Evolutionary conservation across 2,329 filamentous ascomycete species (phyloP).

Genomic region (Penicillium sp.): DNA sequence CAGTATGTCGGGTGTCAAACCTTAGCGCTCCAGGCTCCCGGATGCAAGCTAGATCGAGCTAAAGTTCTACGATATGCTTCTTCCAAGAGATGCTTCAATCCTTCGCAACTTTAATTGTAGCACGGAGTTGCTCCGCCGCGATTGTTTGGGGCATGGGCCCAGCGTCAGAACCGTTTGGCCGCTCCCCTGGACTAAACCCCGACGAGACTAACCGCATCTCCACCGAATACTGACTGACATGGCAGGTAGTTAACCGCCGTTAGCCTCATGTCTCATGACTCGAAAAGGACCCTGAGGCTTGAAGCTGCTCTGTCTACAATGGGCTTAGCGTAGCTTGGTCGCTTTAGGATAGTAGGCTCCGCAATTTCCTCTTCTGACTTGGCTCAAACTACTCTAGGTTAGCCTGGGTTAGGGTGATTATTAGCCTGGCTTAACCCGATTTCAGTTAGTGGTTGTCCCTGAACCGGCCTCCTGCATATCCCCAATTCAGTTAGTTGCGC

Average conservation of each 20-base stretch:
- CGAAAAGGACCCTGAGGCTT: not conserved
- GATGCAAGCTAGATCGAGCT: not conserved
- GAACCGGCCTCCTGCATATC: constrained; percentile 11
- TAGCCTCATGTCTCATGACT: constrained; percentile 9
- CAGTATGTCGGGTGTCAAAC: not conserved
- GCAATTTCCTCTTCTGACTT: not conserved
- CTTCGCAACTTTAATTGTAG: constrained; percentile 8
- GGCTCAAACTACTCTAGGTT: not conserved
- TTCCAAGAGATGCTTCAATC: constrained; percentile 8
- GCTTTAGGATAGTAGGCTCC: not conserved
- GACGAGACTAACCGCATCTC: not conserved
- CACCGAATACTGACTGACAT: not conserved
- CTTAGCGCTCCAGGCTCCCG: not conserved
- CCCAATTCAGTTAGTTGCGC: constrained; percentile 9
- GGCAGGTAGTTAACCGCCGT: constrained; percentile 2
- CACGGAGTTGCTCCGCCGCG: not conserved
- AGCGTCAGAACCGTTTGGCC: not conserved
- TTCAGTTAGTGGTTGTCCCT: not conserved
- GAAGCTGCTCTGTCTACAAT: not conserved
- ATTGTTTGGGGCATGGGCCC: not conserved
- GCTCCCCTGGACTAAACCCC: not conserved
- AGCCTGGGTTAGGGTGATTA: not conserved
- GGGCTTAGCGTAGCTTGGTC: not conserved
- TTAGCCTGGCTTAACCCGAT: not conserved
- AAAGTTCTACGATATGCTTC: not conserved